phyloP scores from a whole-genome alignment of 1,284 basidiomycete species.

The Earliella scabrosa region DNA sequence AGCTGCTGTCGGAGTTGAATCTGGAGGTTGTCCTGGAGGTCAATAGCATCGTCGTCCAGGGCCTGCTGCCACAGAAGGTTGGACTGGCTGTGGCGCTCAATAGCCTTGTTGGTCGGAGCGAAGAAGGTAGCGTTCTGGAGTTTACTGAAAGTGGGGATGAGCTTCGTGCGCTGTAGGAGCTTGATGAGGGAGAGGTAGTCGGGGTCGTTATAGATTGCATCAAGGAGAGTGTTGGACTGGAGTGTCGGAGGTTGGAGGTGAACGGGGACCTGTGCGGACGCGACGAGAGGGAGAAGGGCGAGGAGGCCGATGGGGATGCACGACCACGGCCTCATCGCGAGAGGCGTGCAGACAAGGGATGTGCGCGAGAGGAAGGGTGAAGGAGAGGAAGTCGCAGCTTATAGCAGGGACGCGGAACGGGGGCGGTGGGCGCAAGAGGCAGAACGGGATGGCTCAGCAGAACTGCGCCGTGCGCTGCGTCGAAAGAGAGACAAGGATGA shows the following conservation, averaged over 20 bases:
- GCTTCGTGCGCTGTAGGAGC: slow-evolving; percentile 84
- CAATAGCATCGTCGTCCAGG: slow-evolving; percentile 42
- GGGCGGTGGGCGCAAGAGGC: background rate
- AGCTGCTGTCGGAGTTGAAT: slow-evolving; percentile 87
- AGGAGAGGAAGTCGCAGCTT: slow-evolving; percentile 6
- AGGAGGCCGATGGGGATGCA: slow-evolving; percentile 43
- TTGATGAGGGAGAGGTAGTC: slow-evolving; percentile 83
- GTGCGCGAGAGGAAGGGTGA: background rate
- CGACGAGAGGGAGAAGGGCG: slow-evolving; percentile 34
- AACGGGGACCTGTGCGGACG: slow-evolving; percentile 39
- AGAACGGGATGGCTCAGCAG: slow-evolving; percentile 13
- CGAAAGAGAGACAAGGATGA: slow-evolving; percentile 15
- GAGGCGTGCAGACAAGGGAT: background rate
- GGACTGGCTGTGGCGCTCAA: slow-evolving; percentile 53
- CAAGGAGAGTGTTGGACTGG: slow-evolving; percentile 70
- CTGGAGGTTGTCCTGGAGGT: slow-evolving; percentile 80
- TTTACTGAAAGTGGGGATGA: slow-evolving; percentile 91
- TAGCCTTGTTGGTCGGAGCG: slow-evolving; percentile 94
- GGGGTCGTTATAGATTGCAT: slow-evolving; percentile 74
- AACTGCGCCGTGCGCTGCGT: slow-evolving; percentile 7
- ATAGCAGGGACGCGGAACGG: slow-evolving; percentile 3
- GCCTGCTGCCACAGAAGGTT: slow-evolving; percentile 53
- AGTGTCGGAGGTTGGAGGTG: slow-evolving; percentile 23
- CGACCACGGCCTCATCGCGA: slow-evolving; percentile 41
- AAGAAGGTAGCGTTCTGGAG: slow-evolving; percentile 88